Conservation (phyloP, 495 filamentous ascomycete genomes). For the Aspergillus indologenus region DNA sequence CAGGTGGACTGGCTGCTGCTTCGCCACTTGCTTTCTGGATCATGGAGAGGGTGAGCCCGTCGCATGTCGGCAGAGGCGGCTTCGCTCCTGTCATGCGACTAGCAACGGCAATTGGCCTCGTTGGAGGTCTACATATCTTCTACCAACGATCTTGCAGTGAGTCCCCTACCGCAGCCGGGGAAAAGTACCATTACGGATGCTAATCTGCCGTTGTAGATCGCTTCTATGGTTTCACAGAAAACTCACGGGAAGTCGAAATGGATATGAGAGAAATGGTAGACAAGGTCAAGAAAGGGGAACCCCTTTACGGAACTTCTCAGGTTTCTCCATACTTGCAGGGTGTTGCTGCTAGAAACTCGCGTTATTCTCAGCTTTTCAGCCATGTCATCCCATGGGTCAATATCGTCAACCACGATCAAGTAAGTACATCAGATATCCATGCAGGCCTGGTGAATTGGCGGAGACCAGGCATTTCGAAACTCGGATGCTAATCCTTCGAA, state of each 20-base stretch:
- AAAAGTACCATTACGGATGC: background rate
- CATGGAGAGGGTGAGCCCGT: conserved; percentile 81
- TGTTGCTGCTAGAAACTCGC: conserved; percentile 85
- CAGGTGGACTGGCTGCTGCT: conserved; percentile 57
- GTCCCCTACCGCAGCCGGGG: conserved; percentile 15
- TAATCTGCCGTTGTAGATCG: conserved; percentile 42
- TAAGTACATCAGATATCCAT: conserved; percentile 22
- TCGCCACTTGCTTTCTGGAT: conserved; percentile 70
- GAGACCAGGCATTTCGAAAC: background rate
- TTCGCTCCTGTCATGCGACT: conserved; percentile 82
- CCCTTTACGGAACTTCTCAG: conserved; percentile 80
- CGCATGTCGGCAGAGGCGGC: conserved; percentile 72
- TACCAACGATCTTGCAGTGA: conserved; percentile 71
- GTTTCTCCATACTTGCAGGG: conserved; percentile 88
- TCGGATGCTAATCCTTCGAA: conserved; percentile 18
- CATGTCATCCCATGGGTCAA: conserved; percentile 94
- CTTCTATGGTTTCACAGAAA: conserved; percentile 93
- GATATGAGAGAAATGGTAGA: conserved; percentile 98
- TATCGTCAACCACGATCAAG: conserved; percentile 90
- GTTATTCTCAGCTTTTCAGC: conserved; percentile 79
- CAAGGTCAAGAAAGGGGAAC: conserved; percentile 85
- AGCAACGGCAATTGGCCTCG: conserved; percentile 61
- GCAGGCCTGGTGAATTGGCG: background rate
- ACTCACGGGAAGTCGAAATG: conserved; percentile 85
- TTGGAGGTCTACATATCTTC: conserved; percentile 73